Base-by-base conservation (phyloP, 2,329 filamentous ascomycete genomes). In the Ceratocystis eucalypticola region DNA sequence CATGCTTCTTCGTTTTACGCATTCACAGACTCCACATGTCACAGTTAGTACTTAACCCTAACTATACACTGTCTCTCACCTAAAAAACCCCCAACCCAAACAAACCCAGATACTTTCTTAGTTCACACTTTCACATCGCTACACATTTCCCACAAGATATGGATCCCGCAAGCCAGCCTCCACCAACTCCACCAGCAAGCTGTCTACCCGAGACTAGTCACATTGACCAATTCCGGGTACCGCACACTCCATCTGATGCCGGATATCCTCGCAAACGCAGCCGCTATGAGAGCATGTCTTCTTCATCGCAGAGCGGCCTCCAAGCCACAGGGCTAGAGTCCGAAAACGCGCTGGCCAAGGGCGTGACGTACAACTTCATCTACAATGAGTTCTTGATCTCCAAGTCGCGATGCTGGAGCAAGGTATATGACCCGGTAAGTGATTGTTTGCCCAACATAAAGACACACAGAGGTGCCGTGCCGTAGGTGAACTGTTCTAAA, bases 341-440 rank as follows among this genome's bases (percentile, higher is more conserved):
- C 17, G 65, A 66, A 33, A 48, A 46, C 45, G 6, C 30, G 28
- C 5, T 66, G 17, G 57, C 65, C 22, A 45, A 67, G 33, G 62
- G 62, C 37, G 67, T 68, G 15, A 64, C 64, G 48, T 57, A 70
- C 48, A 71, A 70, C 44, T 69, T 71, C 33, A 59, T 71, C 4
- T 57, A 66, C 44, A 71, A 71, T 62, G 64, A 66, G 17, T 68
- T 70, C 61, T 4, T 70, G 17, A 44, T 66, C 20, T 70, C 69
- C 45, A 68, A 69, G 50, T 67, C 70, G 37, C 64, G 68, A 7
- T 59, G 30, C 5, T 71, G 69, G 70, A 69, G 53, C 6, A 69
- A 67, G 33, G 68, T 71, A 10, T 67, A 66, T 66, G 67, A 71
- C 48, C 70, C 70, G 64, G 67, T 69, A 57, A 20, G 66, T 68